Conservation (phyloP, 208 protist species). For the Acanthamoeba sp. region DNA sequence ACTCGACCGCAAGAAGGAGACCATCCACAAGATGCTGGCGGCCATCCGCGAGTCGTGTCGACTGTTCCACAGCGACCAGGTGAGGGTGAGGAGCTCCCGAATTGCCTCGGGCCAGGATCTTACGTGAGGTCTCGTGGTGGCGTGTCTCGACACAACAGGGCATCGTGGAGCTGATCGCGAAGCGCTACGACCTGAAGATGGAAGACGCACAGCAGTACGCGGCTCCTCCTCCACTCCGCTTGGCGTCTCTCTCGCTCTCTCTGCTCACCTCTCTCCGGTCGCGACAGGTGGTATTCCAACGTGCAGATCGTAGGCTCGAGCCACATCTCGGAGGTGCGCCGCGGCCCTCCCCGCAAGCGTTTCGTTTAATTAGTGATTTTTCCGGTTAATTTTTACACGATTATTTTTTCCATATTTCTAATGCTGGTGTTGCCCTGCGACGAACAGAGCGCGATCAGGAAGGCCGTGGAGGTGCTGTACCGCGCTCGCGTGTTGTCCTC, state of each 20-base stretch:
- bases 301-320: conserved; percentile 70
- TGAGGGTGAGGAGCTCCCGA: too few relatives aligned
- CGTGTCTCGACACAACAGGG: not conserved
- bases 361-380: too few relatives aligned
- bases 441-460: conserved; percentile 64
- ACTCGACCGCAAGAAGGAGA: not conserved
- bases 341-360: too few relatives aligned
- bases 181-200: conserved; percentile 64
- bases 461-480: conserved; percentile 60
- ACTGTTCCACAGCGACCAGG: conserved; percentile 65
- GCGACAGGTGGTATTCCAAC: conserved; percentile 71
- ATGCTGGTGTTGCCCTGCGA: not conserved
- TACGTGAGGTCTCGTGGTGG: too few relatives aligned
- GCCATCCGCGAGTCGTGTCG: conserved; percentile 74
- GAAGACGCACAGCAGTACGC: conserved; percentile 72
- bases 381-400: too few relatives aligned
- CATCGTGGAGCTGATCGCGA: conserved; percentile 58
- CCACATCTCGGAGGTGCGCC: conserved; percentile 38
- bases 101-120: too few relatives aligned
- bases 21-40: conserved; percentile 54
- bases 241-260: not conserved
- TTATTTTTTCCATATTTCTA: not conserved
- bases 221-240: not conserved
- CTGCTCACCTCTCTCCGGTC: not conserved
- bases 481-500: conserved; percentile 55